Evolutionary conservation across 768 basidiomycete species (phyloP).

Genomic region (Termitomyces titanicus): DNA sequence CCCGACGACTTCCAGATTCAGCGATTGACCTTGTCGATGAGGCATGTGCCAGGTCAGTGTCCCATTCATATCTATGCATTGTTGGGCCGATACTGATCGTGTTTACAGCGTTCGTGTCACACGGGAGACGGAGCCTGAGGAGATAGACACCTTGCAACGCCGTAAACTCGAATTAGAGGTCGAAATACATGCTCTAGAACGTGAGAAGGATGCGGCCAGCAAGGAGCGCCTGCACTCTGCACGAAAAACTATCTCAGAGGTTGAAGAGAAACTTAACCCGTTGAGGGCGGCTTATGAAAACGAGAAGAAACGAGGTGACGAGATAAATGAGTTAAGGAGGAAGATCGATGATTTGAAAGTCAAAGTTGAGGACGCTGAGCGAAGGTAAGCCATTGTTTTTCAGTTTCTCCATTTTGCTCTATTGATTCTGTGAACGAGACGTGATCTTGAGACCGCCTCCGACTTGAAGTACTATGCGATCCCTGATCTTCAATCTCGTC

Average conservation of each 20-base stretch:
- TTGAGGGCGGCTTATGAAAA: constrained; percentile 84
- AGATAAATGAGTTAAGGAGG: constrained; percentile 69
- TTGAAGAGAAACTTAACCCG: constrained; percentile 82
- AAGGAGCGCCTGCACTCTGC: constrained; percentile 77
- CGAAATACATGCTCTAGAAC: constrained; percentile 90
- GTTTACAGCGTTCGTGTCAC: constrained; percentile 76
- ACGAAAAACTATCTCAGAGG: constrained; percentile 73
- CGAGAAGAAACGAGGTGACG: constrained; percentile 79
- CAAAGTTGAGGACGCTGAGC: constrained; percentile 91
- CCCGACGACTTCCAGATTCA: constrained; percentile 73
- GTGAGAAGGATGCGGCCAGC: constrained; percentile 87
- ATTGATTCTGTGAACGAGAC: constrained; percentile 31
- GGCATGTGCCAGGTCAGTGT: constrained; percentile 75
- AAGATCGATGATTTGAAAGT: constrained; percentile 89
- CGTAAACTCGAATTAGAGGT: constrained; percentile 88
- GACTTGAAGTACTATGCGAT: constrained; percentile 91
- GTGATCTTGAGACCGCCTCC: constrained; percentile 73
- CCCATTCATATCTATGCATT: not conserved
- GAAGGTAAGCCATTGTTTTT: constrained; percentile 47
- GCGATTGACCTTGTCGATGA: constrained; percentile 94
- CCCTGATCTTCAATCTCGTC: constrained; percentile 76
- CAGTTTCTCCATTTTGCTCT: constrained; percentile 10
- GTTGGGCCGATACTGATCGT: constrained; percentile 1
- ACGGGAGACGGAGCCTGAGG: constrained; percentile 92
- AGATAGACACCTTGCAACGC: constrained; percentile 87